Conservation (phyloP, 306 rosid genomes). For the Gastrolobium bilobum region DNA sequence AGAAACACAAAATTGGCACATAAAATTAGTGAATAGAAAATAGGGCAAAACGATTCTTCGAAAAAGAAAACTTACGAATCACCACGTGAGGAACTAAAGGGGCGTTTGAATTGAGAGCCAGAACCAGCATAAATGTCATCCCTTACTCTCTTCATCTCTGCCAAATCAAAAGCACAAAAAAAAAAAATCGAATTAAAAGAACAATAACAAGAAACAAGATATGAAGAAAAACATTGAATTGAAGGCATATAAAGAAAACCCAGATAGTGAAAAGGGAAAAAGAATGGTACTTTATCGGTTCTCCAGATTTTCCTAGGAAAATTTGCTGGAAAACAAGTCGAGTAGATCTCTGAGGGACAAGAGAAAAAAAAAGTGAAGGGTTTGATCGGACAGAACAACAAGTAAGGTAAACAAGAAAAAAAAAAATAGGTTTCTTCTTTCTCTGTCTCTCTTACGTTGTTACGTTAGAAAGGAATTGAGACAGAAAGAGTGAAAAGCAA, state of each 20-base stretch:
- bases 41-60: not conserved
- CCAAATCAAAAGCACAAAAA: slow-evolving; percentile 21
- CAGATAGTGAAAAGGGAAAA: slow-evolving; percentile 40
- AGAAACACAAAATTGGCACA: slow-evolving; percentile 39
- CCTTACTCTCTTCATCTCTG: slow-evolving; percentile 75
- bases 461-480: slow-evolving; percentile 47
- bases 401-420: not conserved
- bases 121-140: slow-evolving; percentile 66
- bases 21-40: not conserved
- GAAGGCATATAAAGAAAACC: slow-evolving; percentile 21
- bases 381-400: slow-evolving; percentile 48
- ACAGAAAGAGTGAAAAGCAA: slow-evolving; percentile 4
- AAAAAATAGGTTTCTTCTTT: slow-evolving; percentile 30
- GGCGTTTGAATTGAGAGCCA: slow-evolving; percentile 73
- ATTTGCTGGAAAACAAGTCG: slow-evolving; percentile 37
- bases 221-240: slow-evolving; percentile 30
- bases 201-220: not conserved
- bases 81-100: slow-evolving; percentile 66
- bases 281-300: slow-evolving; percentile 37
- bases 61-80: slow-evolving; percentile 66
- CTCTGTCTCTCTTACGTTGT: slow-evolving; percentile 28
- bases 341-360: slow-evolving; percentile 44
- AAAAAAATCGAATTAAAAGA: slow-evolving; percentile 33
- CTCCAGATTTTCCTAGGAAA: slow-evolving; percentile 42
- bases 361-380: slow-evolving; percentile 31